These are phyloP conservation scores for Rhizoclosmatium globosum DNA, from an alignment of 192 early-diverging fungal species.

Conservation along the genomic window DNA sequence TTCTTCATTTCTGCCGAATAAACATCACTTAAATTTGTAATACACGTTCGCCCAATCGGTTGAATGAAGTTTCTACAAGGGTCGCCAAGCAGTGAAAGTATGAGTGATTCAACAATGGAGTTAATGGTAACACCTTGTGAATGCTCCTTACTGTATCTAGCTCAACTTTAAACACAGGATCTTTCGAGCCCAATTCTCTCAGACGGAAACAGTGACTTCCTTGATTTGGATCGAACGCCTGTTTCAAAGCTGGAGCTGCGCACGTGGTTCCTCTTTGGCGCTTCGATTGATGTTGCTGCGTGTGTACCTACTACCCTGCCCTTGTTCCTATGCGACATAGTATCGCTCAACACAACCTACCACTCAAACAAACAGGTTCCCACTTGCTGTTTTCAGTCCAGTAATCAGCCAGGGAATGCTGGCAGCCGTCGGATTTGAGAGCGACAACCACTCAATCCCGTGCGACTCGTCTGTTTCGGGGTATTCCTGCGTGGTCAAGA, in stretches of 20 bases:
- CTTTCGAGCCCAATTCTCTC: too few species aligned
- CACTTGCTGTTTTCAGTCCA: constrained; percentile 40
- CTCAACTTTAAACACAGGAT: too few species aligned
- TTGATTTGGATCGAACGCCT: constrained; percentile 5
- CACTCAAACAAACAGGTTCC: constrained; percentile 1
- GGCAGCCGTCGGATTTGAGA: constrained; percentile 21
- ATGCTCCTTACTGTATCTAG: too few species aligned
- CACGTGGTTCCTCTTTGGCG: constrained; percentile 26
- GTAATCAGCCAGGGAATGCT: constrained; percentile 37
- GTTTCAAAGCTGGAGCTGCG: constrained; percentile 5
- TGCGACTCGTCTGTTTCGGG: constrained; percentile 34
- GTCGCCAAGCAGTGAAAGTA: too few species aligned
- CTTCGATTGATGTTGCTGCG: background rate
- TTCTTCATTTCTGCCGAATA: too few species aligned
- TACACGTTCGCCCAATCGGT: too few species aligned
- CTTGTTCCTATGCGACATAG: background rate
- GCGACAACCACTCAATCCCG: constrained; percentile 25
- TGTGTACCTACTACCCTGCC: background rate
- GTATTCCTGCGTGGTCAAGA: constrained; percentile 37
- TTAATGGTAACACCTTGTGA: too few species aligned
- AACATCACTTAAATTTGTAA: too few species aligned
- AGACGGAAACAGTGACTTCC: background rate
- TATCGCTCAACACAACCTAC: background rate
- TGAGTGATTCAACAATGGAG: too few species aligned
- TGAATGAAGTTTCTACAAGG: too few species aligned